Base-by-base conservation (phyloP, 2,329 filamentous ascomycete genomes). In the Stemphylium lycopersici region DNA sequence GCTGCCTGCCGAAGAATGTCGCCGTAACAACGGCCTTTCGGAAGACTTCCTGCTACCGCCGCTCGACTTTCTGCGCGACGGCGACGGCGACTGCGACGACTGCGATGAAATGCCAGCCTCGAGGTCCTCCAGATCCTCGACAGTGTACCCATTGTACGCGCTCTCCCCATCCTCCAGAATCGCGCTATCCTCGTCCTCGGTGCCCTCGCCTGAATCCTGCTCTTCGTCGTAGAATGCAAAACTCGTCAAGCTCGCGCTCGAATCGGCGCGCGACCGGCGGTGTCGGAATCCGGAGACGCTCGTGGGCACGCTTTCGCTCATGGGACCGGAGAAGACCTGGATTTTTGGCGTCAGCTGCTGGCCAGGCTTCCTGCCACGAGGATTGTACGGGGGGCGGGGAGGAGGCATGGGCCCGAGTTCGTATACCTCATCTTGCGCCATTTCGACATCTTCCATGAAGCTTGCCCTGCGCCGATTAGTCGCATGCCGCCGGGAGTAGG, bases 371-470 rank as follows among this genome's bases (percentile, higher is more conserved):
- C 42, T 55, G 34, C 48, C 48, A 42, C 47, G 46, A 41, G 50
- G 46, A 16, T 42, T 36, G 46, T 42, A 44, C 44, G 52, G 15
- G 36, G 43, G 58, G 38, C 46, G 62, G 43, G 60, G 50, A 26
- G 50, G 62, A 48, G 52, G 44, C 49, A 70, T 59, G 62, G 65
- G 63, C 22, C 46, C 62, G 61, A 74, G 69, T 64, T 74, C 68
- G 60, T 65, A 67, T 71, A 95, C 90, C 84, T 98, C 93, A 73
- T 96, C 91, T 46, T 96, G 91, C 16, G 95, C 93, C 95, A 99
- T 98, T 74, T 97, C 93, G n/a, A 98, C 93, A 76, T 96, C 91
- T 63, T 91, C 91, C 66, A 96, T 88, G 65, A 97, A 88, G 76
- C 91, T 96, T 32, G 58, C 63, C 51, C 59, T 66, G 46, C 7